Evolutionary conservation across 306 rosid genomes (phyloP), one percentile per base, ranked within the genome.

Genomic region (Acacia confusa): DNA sequence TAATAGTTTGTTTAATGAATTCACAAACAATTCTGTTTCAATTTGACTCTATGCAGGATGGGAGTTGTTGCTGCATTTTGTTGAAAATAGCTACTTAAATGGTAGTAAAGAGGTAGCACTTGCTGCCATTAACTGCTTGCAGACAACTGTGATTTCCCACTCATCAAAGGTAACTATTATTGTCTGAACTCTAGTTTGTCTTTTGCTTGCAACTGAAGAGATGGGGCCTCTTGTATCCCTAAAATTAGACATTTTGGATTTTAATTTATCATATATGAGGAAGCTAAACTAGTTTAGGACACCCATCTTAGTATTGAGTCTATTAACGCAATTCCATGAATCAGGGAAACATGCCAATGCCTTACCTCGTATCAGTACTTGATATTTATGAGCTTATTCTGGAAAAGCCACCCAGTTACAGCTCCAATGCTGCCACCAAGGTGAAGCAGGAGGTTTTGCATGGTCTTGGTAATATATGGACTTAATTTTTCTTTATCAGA

Each of bases 91-190:
- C 85, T 88, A 87, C 82, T 82, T 86, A 78, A 87, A 89, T 80
- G 92, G 92, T n/a, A 95, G 97, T 82, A 92, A 93, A 89, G 99
- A 95, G 88, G 97, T 93, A 78, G 92, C 99, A 60, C 92, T 95
- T 85, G 99, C 99, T 28, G 97, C 97, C 86, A 88, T 95, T 83
- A 89, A 79, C 83, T 95, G 97, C 83, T 88, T 95, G 84, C 97
- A 93, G 90, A 93, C 91, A 82, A 88, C 94, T 81, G 87, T 93
- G 81, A 85, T 89, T 85, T 93, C 97, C 58, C 97, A 95, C 84
- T 93, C 97, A 41, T 87, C 82, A 5, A 95, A 95, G 99, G 99
- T 95, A 87, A 72, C 75, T 61, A 71, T 75, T 76, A 60, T 82
- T 68, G 17, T 40, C 28, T 74, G 44, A 58, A 43, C 77, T 47